Conservation (phyloP, 2,329 filamentous ascomycete species). For the Bisporella sp. region DNA sequence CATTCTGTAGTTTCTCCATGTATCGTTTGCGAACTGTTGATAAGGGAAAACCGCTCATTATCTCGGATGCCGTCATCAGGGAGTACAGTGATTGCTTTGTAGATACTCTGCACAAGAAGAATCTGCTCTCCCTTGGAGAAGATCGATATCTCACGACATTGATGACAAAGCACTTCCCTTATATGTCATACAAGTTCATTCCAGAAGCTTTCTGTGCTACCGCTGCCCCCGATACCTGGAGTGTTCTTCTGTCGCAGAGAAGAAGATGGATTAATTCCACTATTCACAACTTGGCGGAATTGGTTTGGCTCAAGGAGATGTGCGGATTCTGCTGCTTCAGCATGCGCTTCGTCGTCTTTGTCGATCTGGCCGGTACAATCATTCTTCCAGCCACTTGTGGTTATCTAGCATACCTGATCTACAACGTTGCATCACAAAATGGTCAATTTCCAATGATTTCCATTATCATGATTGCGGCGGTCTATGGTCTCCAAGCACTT, state of each 20-base stretch:
- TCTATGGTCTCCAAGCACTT: constrained; percentile 91
- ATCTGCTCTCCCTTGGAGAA: constrained; percentile 85
- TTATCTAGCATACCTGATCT: constrained; percentile 85
- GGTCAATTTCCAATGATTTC: constrained; percentile 83
- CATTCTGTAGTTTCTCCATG: constrained; percentile 80
- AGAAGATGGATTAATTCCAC: constrained; percentile 99
- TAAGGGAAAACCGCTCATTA: constrained; percentile 89
- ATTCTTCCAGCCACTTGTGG: constrained; percentile 83
- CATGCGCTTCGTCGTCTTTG: constrained; percentile 93
- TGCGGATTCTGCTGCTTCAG: constrained; percentile 99
- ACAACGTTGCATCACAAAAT: constrained; percentile 58
- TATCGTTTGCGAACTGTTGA: constrained; percentile 92
- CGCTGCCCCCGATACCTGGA: constrained; percentile 90
- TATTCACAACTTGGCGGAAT: constrained; percentile 88
- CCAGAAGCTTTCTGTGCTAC: constrained; percentile 90
- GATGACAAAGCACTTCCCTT: constrained; percentile 96
- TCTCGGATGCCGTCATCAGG: constrained; percentile 77
- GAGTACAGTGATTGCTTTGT: constrained; percentile 87
- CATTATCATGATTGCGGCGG: constrained; percentile 78
- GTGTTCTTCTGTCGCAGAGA: constrained; percentile 90
- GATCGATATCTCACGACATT: constrained; percentile 95
- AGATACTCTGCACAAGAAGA: constrained; percentile 93
- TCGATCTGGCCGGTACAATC: constrained; percentile 88
- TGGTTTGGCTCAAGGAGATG: constrained; percentile 85
- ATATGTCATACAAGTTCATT: constrained; percentile 94